phyloP scores from a whole-genome alignment of 169 alveolate species.

The Babesia caballi region DNA sequence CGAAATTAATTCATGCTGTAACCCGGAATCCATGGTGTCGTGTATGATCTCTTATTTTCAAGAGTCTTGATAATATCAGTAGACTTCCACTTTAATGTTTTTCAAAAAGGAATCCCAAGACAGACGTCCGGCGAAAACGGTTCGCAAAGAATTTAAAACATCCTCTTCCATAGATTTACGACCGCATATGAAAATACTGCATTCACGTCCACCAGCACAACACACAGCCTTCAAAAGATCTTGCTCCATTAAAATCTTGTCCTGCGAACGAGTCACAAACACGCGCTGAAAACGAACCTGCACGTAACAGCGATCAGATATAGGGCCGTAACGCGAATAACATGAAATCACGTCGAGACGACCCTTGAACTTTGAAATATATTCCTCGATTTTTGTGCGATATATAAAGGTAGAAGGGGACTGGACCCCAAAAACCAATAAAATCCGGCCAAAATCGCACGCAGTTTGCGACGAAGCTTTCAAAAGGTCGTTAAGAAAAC shows the following conservation, averaged over 20 bases:
- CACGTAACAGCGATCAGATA: conserved; percentile 35
- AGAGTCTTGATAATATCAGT: neutral
- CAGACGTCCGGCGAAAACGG: neutral
- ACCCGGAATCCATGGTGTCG: no score
- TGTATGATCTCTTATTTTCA: no score
- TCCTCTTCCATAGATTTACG: conserved; percentile 42
- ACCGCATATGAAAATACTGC: conserved; percentile 61
- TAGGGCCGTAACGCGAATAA: conserved; percentile 46
- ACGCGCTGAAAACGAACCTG: conserved; percentile 13
- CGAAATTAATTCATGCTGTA: no score
- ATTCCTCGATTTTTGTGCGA: conserved; percentile 51
- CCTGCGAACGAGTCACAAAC: neutral
- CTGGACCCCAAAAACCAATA: conserved; percentile 69
- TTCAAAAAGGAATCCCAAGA: neutral
- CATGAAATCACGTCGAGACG: conserved; percentile 50
- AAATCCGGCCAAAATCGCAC: conserved; percentile 16
- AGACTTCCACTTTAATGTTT: conserved; percentile 37
- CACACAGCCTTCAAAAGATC: neutral
- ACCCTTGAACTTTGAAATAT: conserved; percentile 34
- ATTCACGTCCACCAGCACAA: neutral
- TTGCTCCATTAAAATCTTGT: conserved; percentile 3
- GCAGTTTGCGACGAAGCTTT: neutral
- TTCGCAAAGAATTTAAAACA: neutral
- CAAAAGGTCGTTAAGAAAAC: conserved; percentile 48
- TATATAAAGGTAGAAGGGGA: conserved; percentile 62